Evolutionary conservation across 176 grass and related monocot genomes (phyloP), one percentile per base, ranked within the genome.

Genomic region (Aegilops bicornis): DNA sequence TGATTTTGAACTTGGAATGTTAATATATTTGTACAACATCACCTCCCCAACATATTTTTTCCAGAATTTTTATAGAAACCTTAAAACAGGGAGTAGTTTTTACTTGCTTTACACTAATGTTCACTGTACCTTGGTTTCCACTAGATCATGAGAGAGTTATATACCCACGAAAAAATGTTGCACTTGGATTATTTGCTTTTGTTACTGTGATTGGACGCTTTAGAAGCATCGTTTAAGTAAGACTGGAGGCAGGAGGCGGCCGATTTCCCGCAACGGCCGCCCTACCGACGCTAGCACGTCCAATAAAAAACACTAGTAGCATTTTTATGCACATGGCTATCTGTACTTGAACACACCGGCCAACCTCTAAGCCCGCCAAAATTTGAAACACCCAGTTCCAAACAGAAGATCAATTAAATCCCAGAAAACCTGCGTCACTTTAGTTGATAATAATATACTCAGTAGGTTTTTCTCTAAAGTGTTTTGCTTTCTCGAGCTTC

Each of bases 321-420:
- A 83, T 43, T 43, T 86, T 2, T 40, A 12, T 10, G n/a, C 15
- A 9, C 3, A 50, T 23, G 50, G 6, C 22, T 43, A 19, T 42
- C 12, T n/a, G 47, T 77, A 69, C 31, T 63, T 43, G 32, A 19
- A 36, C 29, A n/a, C 22, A 63, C 15, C 54, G 0, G 54, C 54
- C 76, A 86, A 90, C 4, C 89, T 61, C 77, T 48, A 48, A 87
- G 27, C 86, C 82, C 82, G 69, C 81, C 86, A 91, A 91, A 86
- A 77, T 91, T 91, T 85, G 85, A 88, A 91, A 88, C 72, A 54
- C n/a, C 9, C n/a, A 78, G 14, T 88, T 64, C 22, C 69, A 76
- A 80, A 56, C 73, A 32, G 61, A 91, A 85, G 72, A 87, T 81
- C 69, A 27, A 73, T 91, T 81, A 84, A 85, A 70, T 81, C 82